phyloP scores from a whole-genome alignment of 169 alveolate species.

The Cryptosporidium bovis region DNA sequence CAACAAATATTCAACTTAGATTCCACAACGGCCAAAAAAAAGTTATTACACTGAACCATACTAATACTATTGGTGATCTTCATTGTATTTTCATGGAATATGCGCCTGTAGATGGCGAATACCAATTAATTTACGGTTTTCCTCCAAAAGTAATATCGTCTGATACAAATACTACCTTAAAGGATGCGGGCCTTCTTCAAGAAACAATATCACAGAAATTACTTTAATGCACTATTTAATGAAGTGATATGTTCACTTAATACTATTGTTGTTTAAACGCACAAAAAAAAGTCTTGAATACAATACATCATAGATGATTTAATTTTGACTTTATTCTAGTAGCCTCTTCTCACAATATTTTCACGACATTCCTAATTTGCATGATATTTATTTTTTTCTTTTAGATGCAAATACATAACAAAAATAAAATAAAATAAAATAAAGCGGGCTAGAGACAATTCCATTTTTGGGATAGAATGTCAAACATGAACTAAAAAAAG shows the following conservation, averaged over 20 bases:
- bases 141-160: slow-evolving; percentile 83
- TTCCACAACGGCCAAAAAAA: slow-evolving; percentile 88
- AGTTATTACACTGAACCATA: slow-evolving; percentile 79
- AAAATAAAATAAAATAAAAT: slow-evolving; percentile 2
- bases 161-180: slow-evolving; percentile 66
- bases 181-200: slow-evolving; percentile 77
- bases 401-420: background rate
- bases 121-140: slow-evolving; percentile 82
- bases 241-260: background rate
- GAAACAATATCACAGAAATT: slow-evolving; percentile 75
- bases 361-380: background rate
- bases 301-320: background rate
- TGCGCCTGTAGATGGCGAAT: slow-evolving; percentile 90
- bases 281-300: background rate
- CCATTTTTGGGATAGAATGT: slow-evolving; percentile 30
- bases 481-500: slow-evolving; percentile 36
- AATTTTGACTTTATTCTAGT: too few species aligned
- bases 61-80: slow-evolving; percentile 80
- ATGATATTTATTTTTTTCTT: slow-evolving; percentile 19
- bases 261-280: background rate
- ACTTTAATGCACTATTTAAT: background rate
- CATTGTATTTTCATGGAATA: slow-evolving; percentile 82
- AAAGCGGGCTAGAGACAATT: slow-evolving; percentile 67
- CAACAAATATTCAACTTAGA: slow-evolving; percentile 85
- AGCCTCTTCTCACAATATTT: too few species aligned